Evolutionary conservation across 164 flowering plant species (phyloP).

Genomic region (Nymphaea thermarum): DNA sequence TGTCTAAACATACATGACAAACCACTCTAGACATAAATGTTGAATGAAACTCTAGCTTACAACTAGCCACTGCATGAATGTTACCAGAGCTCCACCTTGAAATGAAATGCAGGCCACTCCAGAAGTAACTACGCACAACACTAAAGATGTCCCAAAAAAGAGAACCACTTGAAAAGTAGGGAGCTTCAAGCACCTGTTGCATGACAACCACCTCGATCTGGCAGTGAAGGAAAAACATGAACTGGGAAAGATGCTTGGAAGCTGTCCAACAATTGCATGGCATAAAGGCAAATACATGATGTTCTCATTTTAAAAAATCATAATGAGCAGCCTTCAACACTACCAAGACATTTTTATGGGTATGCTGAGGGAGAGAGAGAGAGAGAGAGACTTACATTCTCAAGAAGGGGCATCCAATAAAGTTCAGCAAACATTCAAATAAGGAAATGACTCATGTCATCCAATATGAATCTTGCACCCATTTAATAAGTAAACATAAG

Average conservation of each 20-base stretch:
- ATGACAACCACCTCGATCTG: conserved; percentile 79
- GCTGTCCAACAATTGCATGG: conserved; percentile 63
- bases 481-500: conserved; percentile 19
- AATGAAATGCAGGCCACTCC: not conserved
- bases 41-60: too few relatives aligned
- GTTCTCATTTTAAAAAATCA: not conserved
- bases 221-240: conserved; percentile 61
- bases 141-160: not conserved
- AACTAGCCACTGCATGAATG: too few relatives aligned
- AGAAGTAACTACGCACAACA: not conserved
- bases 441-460: conserved; percentile 68
- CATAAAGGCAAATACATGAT: not conserved
- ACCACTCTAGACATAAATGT: too few relatives aligned
- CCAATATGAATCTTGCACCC: conserved; percentile 96
- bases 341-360: too few relatives aligned
- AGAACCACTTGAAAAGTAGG: conserved; percentile 75
- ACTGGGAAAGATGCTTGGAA: conserved; percentile 62
- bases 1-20: too few relatives aligned
- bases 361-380: not conserved
- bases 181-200: conserved; percentile 55
- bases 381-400: conserved; percentile 38
- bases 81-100: not conserved
- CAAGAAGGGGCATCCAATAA: conserved; percentile 67
- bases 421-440: conserved; percentile 88
- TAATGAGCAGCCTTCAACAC: too few relatives aligned